Base-by-base conservation (phyloP, 2,329 filamentous ascomycete genomes). In the Magnaporthiopsis poae region DNA sequence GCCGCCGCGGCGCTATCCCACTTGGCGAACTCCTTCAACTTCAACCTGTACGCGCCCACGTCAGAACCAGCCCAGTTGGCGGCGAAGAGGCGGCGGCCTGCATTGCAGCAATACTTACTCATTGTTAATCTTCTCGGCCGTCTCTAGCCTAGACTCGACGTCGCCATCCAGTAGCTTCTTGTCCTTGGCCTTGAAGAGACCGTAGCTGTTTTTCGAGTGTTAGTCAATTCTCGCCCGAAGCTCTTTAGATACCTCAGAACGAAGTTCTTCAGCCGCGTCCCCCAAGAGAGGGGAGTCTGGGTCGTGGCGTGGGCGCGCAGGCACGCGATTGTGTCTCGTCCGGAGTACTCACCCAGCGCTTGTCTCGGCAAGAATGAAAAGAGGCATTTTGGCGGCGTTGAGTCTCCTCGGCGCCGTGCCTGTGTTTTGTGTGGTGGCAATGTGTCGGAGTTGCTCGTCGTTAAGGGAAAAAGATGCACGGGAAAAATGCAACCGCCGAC, bases 171-270 rank as follows among this genome's bases (percentile, higher is more conserved):
- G 84, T 68, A 98, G 86, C 84, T 98, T 98, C 87, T 97, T 98
- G 86, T 98, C 94, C 79, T 93, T 92, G 73, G 94, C 90, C 85
- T 99, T 98, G 83, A 99, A 92, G 78, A 99, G 87, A 79, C 93
- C 95, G 83, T 98, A 98, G 78, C 95, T 96, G 73, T 72, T 56
- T 56, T 21, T n/a, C 3, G n/a, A 21, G 21, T 56, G 46, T 56
- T 25, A 56, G 46, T 25, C 46, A 56, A 56, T 56, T 56, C 21
- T 25, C 13, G 0, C 9, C 1, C 5, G 5, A 21, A 56, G 25
- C 46, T n/a, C 12, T 25, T 18, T 11, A 12, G 46, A 21, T n/a
- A 9, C n/a, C 9, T 18, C 7, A 2, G 7, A 18, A 25, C 21
- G 7, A 21, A 56, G 46, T 21, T 56, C 21, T 56, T 71, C 67